These are phyloP conservation scores for Suillus subluteus DNA, from an alignment of 768 basidiomycete genomes.

Conservation along the genomic window DNA sequence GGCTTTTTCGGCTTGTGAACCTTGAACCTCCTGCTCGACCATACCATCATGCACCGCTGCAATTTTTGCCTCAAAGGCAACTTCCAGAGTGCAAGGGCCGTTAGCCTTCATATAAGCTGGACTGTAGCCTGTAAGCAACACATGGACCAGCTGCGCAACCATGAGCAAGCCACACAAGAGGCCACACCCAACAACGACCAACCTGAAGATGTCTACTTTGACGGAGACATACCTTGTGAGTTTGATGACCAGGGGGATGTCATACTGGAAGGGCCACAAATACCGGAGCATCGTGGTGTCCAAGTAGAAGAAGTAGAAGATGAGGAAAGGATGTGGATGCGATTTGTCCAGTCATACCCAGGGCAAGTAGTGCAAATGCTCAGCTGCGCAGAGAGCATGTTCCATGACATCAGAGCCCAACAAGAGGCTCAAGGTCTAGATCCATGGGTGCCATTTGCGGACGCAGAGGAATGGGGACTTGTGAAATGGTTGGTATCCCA, in stretches of 20 bases:
- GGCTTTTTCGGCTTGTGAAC: neutral
- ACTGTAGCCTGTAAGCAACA: neutral
- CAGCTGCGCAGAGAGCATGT: slow-evolving; percentile 5
- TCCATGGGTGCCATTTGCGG: slow-evolving; percentile 14
- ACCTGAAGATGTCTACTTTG: neutral
- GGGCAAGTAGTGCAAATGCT: neutral
- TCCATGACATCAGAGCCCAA: slow-evolving; percentile 9
- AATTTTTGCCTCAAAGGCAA: slow-evolving; percentile 5
- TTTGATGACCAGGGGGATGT: neutral
- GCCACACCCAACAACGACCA: neutral
- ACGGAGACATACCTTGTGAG: neutral
- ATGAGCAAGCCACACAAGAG: neutral
- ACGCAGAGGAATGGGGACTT: slow-evolving; percentile 23
- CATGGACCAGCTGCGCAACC: slow-evolving; percentile 2
- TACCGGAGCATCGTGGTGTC: slow-evolving; percentile 1
- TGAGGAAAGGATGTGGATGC: neutral
- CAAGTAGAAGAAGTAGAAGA: slow-evolving; percentile 3
- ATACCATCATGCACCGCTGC: neutral
- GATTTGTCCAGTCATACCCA: slow-evolving; percentile 2
- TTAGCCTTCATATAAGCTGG: slow-evolving; percentile 3
- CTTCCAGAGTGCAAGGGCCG: neutral
- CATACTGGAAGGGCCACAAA: neutral
- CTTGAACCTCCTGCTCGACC: too few species aligned
- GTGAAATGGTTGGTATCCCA: slow-evolving; percentile 23
- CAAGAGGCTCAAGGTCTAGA: slow-evolving; percentile 8